Percentiles rank a stretch among this genome's conserved stretches.
Conservation (phyloP, 106 monocot genomes). For the Acorus gramineus region DNA sequence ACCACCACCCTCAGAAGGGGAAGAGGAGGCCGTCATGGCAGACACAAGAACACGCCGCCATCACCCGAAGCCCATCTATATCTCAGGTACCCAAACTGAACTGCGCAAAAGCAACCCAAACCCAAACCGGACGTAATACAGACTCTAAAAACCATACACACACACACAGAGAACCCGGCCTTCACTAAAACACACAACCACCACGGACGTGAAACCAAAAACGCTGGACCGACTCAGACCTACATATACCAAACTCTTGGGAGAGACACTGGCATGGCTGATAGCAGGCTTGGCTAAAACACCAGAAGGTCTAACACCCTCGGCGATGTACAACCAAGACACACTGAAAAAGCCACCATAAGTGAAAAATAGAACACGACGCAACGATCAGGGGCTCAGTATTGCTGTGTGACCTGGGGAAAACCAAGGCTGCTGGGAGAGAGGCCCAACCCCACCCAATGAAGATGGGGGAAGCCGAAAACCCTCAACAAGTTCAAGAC, state of each 20-base stretch:
- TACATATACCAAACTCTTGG: neutral
- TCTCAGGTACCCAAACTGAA: conserved; percentile 29
- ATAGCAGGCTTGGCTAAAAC: conserved; percentile 13
- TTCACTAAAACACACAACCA: no score
- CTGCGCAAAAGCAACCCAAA: conserved; percentile 41
- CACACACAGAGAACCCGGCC: neutral
- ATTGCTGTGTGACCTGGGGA: no score
- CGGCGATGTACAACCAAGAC: neutral
- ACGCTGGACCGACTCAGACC: neutral
- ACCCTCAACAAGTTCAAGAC: no score
- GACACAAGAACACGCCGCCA: conserved; percentile 13
- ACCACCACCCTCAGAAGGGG: neutral
- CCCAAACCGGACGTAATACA: neutral
- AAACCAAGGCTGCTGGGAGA: no score
- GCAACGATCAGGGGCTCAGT: no score
- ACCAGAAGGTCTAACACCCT: conserved; percentile 1
- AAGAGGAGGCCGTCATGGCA: conserved; percentile 24
- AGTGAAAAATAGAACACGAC: neutral
- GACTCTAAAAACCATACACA: neutral
- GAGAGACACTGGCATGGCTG: neutral
- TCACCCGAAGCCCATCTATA: conserved; percentile 16
- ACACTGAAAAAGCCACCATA: neutral
- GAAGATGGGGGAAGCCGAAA: no score
- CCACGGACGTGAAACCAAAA: no score
- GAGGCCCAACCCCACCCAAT: no score